These are phyloP conservation scores for Ophiostoma tasmaniense DNA, from an alignment of 2,329 filamentous ascomycete genomes.

Conservation along the genomic window DNA sequence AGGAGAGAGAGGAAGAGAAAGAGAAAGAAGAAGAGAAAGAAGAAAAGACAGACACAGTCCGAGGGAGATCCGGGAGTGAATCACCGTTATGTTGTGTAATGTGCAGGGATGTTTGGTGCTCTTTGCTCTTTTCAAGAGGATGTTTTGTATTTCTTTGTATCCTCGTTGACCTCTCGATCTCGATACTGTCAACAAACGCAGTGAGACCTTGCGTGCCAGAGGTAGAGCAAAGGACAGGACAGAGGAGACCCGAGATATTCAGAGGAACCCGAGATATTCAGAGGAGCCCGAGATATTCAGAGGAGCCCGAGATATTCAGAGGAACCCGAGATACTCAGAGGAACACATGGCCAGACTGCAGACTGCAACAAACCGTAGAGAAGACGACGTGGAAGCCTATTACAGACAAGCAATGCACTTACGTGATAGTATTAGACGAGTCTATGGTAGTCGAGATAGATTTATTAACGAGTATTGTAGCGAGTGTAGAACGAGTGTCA, in stretches of 20 bases:
- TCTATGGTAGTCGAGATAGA: not conserved
- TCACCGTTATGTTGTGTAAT: constrained; percentile 1
- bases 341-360: too few species aligned
- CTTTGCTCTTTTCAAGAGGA: not conserved
- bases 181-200: not conserved
- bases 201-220: not conserved
- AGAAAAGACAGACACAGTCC: not conserved
- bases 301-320: too few species aligned
- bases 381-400: not conserved
- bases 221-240: not conserved
- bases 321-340: too few species aligned
- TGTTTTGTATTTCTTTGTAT: not conserved
- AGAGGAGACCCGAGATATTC: not conserved
- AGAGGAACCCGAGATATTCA: too few species aligned
- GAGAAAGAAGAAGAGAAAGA: not conserved
- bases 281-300: too few species aligned
- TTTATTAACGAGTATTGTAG: not conserved
- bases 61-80: not conserved
- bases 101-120: not conserved
- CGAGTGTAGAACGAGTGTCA: not conserved
- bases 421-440: not conserved
- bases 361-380: not conserved
- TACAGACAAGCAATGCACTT: not conserved
- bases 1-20: not conserved
- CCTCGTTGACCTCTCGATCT: not conserved